Base-by-base conservation (phyloP, 2,329 filamentous ascomycete species). In the Thielaviopsis ethacetica region DNA sequence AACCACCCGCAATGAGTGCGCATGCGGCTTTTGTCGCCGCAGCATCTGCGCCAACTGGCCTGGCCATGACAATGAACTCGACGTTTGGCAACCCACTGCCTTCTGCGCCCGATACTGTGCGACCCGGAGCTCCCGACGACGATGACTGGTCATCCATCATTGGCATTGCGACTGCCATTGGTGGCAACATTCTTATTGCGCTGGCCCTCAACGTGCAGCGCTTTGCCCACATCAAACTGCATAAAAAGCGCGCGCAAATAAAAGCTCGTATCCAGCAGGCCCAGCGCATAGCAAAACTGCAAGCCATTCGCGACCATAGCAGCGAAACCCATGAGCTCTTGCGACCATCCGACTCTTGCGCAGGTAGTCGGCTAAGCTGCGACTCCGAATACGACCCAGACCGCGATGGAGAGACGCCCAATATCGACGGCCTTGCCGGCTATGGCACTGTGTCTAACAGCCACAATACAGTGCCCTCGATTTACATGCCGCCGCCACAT, bases 161-260 rank as follows among this genome's bases (percentile, higher is more conserved):
- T 67, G 93, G 93, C 65, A 96, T 98, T 67, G 72, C 91, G 58
- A 95, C 91, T 2, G 91, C 93, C 56, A 94, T 98, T 66, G 79
- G 86, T 56, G 93, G 93, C 59, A 98, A 98, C 67, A 76, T 96
- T 38, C 79, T 98, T 57, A 97, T 98, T 64, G 95, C 91, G 0
- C 83, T 98, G 63, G 93, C 93, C 13, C 81, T 98, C 62, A 98
- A 98, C 68, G 91, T 94, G 55, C 93, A 98, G 71, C 83, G 93
- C 64, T 97, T 97, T 69, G 91, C 93, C 38, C 93, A 98, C 68
- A 88, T 93, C 60, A 81, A 85, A 59, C 78, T 98, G 62, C 83
- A 88, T 62, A 79, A 84, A 65, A 83, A 91, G 68, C 82, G 79
- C 64, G 76, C 79, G 53, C 77, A 80, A 62, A 73, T 77, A 53